phyloP scores from a whole-genome alignment of 768 basidiomycete genomes.

The Mycena amicta region DNA sequence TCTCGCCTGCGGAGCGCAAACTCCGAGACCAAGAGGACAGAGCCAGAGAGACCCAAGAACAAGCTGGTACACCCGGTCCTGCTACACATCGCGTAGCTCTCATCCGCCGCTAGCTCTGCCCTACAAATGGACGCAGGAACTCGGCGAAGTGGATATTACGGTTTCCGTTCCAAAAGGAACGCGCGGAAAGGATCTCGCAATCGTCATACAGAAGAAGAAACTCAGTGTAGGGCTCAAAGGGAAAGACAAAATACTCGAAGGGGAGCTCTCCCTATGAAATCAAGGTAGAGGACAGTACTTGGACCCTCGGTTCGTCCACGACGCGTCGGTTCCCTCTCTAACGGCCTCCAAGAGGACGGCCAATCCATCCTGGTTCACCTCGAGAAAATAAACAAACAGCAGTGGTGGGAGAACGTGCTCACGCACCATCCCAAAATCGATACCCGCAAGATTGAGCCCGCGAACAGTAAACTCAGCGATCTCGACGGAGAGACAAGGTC shows the following conservation, averaged over 20 bases:
- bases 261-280: slow-evolving; percentile 92
- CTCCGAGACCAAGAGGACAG: slow-evolving; percentile 67
- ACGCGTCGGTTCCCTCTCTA: neutral
- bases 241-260: slow-evolving; percentile 81
- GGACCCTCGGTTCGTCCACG: slow-evolving; percentile 78
- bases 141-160: slow-evolving; percentile 82
- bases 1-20: slow-evolving; percentile 77
- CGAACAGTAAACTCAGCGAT: slow-evolving; percentile 94
- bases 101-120: slow-evolving; percentile 65
- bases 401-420: slow-evolving; percentile 98
- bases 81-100: slow-evolving; percentile 27
- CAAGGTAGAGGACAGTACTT: slow-evolving; percentile 95
- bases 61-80: slow-evolving; percentile 87
- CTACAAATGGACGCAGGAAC: slow-evolving; percentile 88
- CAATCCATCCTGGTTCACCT: slow-evolving; percentile 72
- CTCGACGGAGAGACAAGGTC: slow-evolving; percentile 94
- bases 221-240: slow-evolving; percentile 86
- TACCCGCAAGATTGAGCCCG: slow-evolving; percentile 92
- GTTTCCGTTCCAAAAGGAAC: slow-evolving; percentile 89
- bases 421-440: slow-evolving; percentile 97
- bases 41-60: slow-evolving; percentile 74
- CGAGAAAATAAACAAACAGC: slow-evolving; percentile 83
- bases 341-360: slow-evolving; percentile 66
- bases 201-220: slow-evolving; percentile 80
- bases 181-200: slow-evolving; percentile 69